A percentile compares a stretch with the other conserved stretches of the same genome.
Conservation (phyloP, 805 yeast species). For the Teunomyces funiuensis region DNA sequence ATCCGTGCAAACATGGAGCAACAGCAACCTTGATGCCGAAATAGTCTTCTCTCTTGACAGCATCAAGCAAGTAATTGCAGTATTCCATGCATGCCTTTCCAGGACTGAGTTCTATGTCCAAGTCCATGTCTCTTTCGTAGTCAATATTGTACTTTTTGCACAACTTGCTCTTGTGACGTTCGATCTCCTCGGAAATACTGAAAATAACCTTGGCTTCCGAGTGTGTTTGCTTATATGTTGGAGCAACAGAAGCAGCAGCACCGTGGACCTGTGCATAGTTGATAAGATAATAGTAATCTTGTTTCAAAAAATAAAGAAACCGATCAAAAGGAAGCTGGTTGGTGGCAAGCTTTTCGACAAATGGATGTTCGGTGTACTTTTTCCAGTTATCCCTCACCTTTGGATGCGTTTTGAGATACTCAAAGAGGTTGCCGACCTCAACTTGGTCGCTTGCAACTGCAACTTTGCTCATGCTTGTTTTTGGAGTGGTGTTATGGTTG, state of each 20-base stretch:
- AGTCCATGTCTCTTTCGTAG: constrained; percentile 30
- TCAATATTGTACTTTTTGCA: constrained; percentile 37
- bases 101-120: constrained; percentile 47
- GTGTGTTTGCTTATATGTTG: constrained; percentile 49
- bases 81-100: constrained; percentile 61
- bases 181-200: constrained; percentile 55
- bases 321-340: constrained; percentile 48
- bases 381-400: constrained; percentile 56
- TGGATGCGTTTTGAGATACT: constrained; percentile 57
- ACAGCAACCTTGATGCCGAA: constrained; percentile 65
- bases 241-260: constrained; percentile 62
- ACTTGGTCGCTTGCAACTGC: constrained; percentile 6
- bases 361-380: constrained; percentile 58
- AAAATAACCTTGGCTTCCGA: constrained; percentile 51
- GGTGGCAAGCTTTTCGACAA: constrained; percentile 53
- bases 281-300: constrained; percentile 70
- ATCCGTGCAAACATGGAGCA: constrained; percentile 77
- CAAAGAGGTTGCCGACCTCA: constrained; percentile 20
- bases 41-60: constrained; percentile 58
- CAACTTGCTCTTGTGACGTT: constrained; percentile 54
- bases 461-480: constrained; percentile 7
- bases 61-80: constrained; percentile 55
- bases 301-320: constrained; percentile 55
- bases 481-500: constrained; percentile 56
- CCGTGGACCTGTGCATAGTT: constrained; percentile 68